A percentile compares a stretch with the other conserved stretches of the same genome.
Conservation (phyloP, 2,329 filamentous ascomycete species). For the Hypoxylon sp. region DNA sequence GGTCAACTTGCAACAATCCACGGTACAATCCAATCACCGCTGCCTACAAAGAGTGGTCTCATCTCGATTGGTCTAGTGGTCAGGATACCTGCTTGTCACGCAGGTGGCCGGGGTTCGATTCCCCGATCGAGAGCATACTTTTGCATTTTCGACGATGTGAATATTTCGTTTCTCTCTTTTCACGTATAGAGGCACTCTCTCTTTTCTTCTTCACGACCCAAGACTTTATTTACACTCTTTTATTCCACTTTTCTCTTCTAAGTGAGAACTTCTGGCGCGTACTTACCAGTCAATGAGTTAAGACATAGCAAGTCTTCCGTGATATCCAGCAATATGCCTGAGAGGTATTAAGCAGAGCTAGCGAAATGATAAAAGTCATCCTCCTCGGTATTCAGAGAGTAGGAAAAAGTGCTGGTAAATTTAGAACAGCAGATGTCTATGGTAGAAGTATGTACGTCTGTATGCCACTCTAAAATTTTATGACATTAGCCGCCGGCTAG, state of each 20-base stretch:
- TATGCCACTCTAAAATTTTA: neutral
- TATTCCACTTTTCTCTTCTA: neutral
- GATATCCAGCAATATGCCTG: too few relatives aligned
- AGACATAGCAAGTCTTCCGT: too few relatives aligned
- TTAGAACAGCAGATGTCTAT: neutral
- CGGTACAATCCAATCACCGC: neutral
- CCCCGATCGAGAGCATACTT: conserved; percentile 47
- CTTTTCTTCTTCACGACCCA: neutral
- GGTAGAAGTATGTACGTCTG: neutral
- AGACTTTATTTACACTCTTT: neutral
- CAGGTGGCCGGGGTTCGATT: conserved; percentile 47
- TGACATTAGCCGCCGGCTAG: conserved; percentile 30
- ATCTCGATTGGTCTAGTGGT: conserved; percentile 38
- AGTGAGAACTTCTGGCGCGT: too few relatives aligned
- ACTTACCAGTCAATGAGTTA: too few relatives aligned
- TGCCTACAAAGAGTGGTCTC: neutral
- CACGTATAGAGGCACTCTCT: too few relatives aligned
- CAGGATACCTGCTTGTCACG: conserved; percentile 40
- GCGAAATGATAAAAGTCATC: neutral
- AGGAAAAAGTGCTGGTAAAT: neutral
- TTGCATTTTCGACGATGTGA: neutral
- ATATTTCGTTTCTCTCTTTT: neutral
- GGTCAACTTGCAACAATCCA: neutral
- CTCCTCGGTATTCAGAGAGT: neutral
- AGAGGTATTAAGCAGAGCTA: neutral